A percentile compares a stretch with the other conserved stretches of the same genome.
Conservation (phyloP, 139 green algal species). For the Chlamydomonas eustigma region DNA sequence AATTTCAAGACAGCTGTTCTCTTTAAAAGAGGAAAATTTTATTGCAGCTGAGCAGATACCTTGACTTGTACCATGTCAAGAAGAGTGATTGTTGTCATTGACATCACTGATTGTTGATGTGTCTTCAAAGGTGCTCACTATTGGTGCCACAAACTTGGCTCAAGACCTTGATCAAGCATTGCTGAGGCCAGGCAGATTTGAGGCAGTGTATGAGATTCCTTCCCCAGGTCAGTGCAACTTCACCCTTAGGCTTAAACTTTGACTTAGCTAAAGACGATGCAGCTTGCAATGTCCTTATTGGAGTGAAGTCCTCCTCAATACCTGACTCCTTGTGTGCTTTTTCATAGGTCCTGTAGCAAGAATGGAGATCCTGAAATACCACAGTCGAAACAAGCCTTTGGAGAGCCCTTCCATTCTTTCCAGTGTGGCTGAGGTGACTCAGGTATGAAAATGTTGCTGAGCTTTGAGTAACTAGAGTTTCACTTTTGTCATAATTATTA, state of each 20-base stretch:
- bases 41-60: too few relatives aligned
- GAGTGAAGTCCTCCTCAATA: background rate
- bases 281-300: background rate
- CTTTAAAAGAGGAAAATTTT: too few relatives aligned
- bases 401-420: slow-evolving; percentile 28
- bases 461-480: too few relatives aligned
- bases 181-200: slow-evolving; percentile 57
- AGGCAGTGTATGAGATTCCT: slow-evolving; percentile 51
- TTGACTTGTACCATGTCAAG: too few relatives aligned
- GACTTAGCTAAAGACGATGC: background rate
- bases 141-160: slow-evolving; percentile 70
- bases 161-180: slow-evolving; percentile 65
- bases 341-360: slow-evolving; percentile 40
- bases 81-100: too few relatives aligned
- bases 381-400: slow-evolving; percentile 42
- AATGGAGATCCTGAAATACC: slow-evolving; percentile 52
- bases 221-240: slow-evolving; percentile 31
- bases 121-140: slow-evolving; percentile 32
- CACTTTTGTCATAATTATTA: too few relatives aligned
- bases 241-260: slow-evolving; percentile 14
- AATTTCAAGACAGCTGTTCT: too few relatives aligned
- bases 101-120: background rate
- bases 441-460: slow-evolving; percentile 26
- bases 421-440: slow-evolving; percentile 41
- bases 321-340: slow-evolving; percentile 4